Percentiles rank a stretch among this genome's conserved stretches.
Evolutionary conservation across 805 yeast genomes (phyloP).

Genomic region (Lachancea mirantina): DNA sequence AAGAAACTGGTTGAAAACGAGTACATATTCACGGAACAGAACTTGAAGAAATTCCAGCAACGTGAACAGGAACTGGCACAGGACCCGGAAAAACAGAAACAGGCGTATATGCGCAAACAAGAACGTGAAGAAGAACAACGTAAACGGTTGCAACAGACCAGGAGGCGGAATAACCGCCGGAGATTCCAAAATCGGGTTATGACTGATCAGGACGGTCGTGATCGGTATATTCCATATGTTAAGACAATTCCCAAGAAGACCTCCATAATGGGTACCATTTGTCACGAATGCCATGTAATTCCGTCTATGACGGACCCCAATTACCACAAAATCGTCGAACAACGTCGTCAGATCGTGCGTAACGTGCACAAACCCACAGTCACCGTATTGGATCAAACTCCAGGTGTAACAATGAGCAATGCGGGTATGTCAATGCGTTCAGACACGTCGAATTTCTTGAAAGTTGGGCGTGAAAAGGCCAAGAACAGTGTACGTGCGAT

Average conservation of each 20-base stretch:
- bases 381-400: slow-evolving; percentile 67
- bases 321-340: slow-evolving; percentile 55
- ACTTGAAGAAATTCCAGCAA: slow-evolving; percentile 49
- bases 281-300: slow-evolving; percentile 84
- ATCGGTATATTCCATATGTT: slow-evolving; percentile 66
- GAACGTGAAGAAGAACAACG: slow-evolving; percentile 31
- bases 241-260: slow-evolving; percentile 87
- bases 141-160: slow-evolving; percentile 34
- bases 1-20: slow-evolving; percentile 80
- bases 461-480: slow-evolving; percentile 42
- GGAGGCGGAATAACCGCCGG: slow-evolving; percentile 32
- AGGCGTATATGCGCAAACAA: slow-evolving; percentile 28
- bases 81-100: slow-evolving; percentile 33
- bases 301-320: slow-evolving; percentile 71
- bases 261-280: slow-evolving; percentile 74
- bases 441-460: slow-evolving; percentile 64
- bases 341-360: slow-evolving; percentile 42
- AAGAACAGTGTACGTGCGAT: slow-evolving; percentile 60
- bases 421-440: slow-evolving; percentile 78
- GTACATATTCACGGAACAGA: slow-evolving; percentile 81
- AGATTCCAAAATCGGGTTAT: slow-evolving; percentile 31
- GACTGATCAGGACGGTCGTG: slow-evolving; percentile 35
- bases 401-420: slow-evolving; percentile 82
- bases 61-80: slow-evolving; percentile 31
- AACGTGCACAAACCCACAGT: slow-evolving; percentile 51